These are phyloP conservation scores for Pilaira anomala DNA, from an alignment of 192 early-diverging fungal species.

Conservation along the genomic window DNA sequence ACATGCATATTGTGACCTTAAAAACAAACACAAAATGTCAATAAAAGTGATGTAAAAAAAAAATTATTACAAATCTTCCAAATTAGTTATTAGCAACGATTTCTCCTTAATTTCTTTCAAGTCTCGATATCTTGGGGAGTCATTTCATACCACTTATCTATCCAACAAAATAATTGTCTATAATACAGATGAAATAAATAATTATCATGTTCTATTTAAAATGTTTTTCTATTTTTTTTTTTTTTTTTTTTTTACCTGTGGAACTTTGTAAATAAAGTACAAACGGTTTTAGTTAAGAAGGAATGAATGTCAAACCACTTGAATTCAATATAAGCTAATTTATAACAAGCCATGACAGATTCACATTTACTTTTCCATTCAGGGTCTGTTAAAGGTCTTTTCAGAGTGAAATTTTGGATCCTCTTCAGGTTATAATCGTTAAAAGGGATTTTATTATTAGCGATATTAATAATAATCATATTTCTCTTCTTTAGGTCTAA, in stretches of 20 bases:
- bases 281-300: conserved; percentile 57
- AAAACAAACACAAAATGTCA: too few species aligned
- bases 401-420: conserved; percentile 63
- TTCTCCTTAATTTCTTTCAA: conserved; percentile 43
- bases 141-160: conserved; percentile 74
- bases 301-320: conserved; percentile 69
- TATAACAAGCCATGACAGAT: conserved; percentile 82
- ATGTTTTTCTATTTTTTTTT: background rate
- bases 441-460: conserved; percentile 56
- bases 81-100: background rate
- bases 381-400: conserved; percentile 57
- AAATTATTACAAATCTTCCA: too few species aligned
- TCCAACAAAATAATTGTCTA: conserved; percentile 71
- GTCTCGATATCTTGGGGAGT: conserved; percentile 64
- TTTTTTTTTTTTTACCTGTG: conserved; percentile 61
- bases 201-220: too few species aligned
- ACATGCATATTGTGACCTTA: too few species aligned
- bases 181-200: background rate
- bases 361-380: conserved; percentile 61
- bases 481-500: conserved; percentile 58
- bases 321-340: conserved; percentile 75
- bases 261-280: conserved; percentile 59
- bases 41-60: too few species aligned
- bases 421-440: conserved; percentile 56
- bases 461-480: conserved; percentile 62